Base-by-base conservation (phyloP, 2,329 filamentous ascomycete species). In the Fusarium siculi region DNA sequence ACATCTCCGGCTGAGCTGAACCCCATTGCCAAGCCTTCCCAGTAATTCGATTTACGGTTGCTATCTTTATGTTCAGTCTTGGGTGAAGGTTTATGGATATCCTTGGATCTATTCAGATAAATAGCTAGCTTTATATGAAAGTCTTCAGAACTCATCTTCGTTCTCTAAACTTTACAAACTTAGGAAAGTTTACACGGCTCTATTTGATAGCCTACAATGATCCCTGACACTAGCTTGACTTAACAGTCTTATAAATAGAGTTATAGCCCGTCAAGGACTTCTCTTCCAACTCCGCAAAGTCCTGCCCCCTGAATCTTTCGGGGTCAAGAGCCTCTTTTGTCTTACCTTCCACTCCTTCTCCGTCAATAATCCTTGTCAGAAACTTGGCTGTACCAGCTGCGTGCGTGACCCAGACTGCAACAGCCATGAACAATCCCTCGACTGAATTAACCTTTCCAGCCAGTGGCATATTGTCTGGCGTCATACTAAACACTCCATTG, bases 401-500 rank as follows among this genome's bases (percentile, higher is more conserved):
- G 18, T 77, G 76, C 0, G 76, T 77, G 0, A 77, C 73, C 76
- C 76, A 77, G 8, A 77, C 73, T 0, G 74, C 76, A 11, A 73
- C 70, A 5, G 68, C 70, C 59, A 75, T 61, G 15, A 66, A 70
- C 6, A 77, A 12, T 0, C 75, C 76, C 0, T 55, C 23, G 0
- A 74, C 28, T 1, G 72, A 75, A 2, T 18, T 3, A 0, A 73
- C 61, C 4, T 32, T 39, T 1, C 76, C 76, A 18, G 68, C 73
- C 1, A 77, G 47, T 0, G 76, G 76, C 76, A 77, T 77, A 28
- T 77, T 77, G 18, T 77, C 76, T 2, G 76, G 76, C 0, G 76
- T 77, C 74, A 77, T 77, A 1, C 76, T 77, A 43, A 77, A 77
- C 8, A 77, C 68, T 10, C 76, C 76, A 14, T 77, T 77, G 36